phyloP scores from a whole-genome alignment of 2,329 filamentous ascomycete genomes.

The Hymenoscyphus albidus region DNA sequence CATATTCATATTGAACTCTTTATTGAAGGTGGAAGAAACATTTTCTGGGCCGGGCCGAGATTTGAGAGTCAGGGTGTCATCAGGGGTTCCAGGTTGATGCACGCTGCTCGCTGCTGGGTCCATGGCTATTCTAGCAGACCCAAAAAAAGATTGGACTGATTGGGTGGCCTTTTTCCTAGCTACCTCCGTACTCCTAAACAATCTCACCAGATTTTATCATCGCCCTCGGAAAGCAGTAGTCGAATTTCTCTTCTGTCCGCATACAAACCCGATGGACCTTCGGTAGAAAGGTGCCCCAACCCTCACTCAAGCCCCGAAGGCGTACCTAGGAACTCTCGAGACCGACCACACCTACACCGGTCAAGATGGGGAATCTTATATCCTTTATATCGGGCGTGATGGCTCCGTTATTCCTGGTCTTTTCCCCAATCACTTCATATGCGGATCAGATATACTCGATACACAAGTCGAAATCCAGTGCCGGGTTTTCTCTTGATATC shows the following conservation, averaged over 20 bases:
- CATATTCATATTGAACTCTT: not conserved
- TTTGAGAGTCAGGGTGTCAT: not conserved
- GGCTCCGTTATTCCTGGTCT: conserved; percentile 59
- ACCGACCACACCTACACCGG: conserved; percentile 4
- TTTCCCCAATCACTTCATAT: conserved; percentile 62
- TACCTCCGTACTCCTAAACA: not conserved
- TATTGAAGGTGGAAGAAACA: not conserved
- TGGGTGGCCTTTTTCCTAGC: not conserved
- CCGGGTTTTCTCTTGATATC: conserved; percentile 67
- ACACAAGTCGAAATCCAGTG: conserved; percentile 59
- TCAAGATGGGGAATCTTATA: conserved; percentile 31
- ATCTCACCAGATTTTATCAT: not conserved
- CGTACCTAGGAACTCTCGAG: not conserved
- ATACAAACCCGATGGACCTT: conserved; percentile 3
- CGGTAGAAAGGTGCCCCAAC: conserved; percentile 4
- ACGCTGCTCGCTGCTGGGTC: not conserved
- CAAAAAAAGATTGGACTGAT: not conserved
- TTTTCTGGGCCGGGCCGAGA: not conserved
- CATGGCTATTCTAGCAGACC: not conserved
- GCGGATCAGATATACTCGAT: conserved; percentile 63
- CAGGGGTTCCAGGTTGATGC: not conserved
- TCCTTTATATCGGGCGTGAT: conserved; percentile 48
- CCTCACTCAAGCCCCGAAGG: not conserved
- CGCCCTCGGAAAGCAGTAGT: not conserved
- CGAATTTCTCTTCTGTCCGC: not conserved